Evolutionary conservation across 176 grass and related monocot species (phyloP), one percentile per base, ranked within the genome.

Genomic region (Olyra latifolia): DNA sequence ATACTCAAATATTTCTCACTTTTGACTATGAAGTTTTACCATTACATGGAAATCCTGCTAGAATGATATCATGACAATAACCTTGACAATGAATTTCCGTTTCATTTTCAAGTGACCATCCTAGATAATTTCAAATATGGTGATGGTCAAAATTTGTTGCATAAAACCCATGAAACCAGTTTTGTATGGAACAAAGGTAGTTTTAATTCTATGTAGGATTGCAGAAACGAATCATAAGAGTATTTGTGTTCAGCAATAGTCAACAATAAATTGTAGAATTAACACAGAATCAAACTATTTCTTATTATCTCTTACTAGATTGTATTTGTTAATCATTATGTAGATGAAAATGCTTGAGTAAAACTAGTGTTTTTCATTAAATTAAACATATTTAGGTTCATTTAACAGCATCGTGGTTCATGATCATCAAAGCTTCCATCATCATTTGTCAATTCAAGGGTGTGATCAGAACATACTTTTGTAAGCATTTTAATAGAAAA

Each of bases 401-500:
- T 59, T 62, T 16, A 60, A 16, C 61, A 62, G 11, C 48, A 79
- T 67, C 14, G 49, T 11, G 2, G 19, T 74, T 68, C 28, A 80
- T 58, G 5, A 69, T 80, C 35, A 77, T 16, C 55, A 45, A 65
- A 61, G 17, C 8, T 46, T 2, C 45, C 44, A 17, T 50, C 47
- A 74, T 27, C 20, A 71, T 46, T 52, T 42, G 53, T 84, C 69
- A 77, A 79, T 74, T 57, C 27, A 15, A 85, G 66, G 53, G 25
- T 68, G 77, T 60, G 53, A 69, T 73, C 42, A 49, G 35, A 75
- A 38, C 81, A 76, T 97, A 97, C 94, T 97, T 82, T 20, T 97
- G 91, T 83, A 97, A 90, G 87, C 94, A 97, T 88, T 94, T 92
- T 17, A 90, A 81, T 63, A 97, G 80, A 88, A 97, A 97, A 90